Percentiles rank a stretch among this genome's conserved stretches.
Evolutionary conservation across 805 yeast genomes (phyloP).

Genomic region (Hanseniaspora valbyensis): DNA sequence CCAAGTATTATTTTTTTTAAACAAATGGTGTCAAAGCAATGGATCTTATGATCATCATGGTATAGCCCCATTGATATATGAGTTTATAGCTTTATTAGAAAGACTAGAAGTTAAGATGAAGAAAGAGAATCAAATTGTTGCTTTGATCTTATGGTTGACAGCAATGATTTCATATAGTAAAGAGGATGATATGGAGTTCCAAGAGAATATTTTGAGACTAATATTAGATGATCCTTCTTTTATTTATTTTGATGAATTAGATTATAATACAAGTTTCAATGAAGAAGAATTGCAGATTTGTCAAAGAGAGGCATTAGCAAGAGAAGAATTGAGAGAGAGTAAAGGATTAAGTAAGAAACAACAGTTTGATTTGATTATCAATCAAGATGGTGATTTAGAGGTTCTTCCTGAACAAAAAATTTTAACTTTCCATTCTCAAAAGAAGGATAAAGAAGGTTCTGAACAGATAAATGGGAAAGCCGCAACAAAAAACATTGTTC

Average conservation of each 20-base stretch:
- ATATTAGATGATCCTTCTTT: constrained; percentile 5
- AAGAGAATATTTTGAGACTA: constrained; percentile 6
- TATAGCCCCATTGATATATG: background rate
- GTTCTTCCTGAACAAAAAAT: background rate
- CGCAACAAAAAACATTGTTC: too few relatives aligned
- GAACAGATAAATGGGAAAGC: too few relatives aligned
- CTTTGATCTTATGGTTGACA: constrained; percentile 6
- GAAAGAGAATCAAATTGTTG: constrained; percentile 3
- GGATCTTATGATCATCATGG: constrained; percentile 1
- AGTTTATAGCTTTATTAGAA: background rate
- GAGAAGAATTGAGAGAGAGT: background rate
- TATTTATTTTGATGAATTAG: constrained; percentile 3
- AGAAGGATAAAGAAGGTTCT: too few relatives aligned
- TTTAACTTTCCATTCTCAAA: background rate
- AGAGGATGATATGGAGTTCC: constrained; percentile 7
- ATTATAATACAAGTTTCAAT: constrained; percentile 1
- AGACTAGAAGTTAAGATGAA: background rate
- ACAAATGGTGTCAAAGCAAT: constrained; percentile 8
- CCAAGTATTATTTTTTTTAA: constrained; percentile 2
- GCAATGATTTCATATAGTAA: constrained; percentile 8
- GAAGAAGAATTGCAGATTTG: background rate
- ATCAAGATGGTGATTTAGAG: background rate
- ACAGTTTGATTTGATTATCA: background rate
- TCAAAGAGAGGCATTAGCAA: background rate
- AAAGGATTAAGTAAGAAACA: background rate